Base-by-base conservation (phyloP, 2,329 filamentous ascomycete genomes). In the Pyrenochaeta sp. region DNA sequence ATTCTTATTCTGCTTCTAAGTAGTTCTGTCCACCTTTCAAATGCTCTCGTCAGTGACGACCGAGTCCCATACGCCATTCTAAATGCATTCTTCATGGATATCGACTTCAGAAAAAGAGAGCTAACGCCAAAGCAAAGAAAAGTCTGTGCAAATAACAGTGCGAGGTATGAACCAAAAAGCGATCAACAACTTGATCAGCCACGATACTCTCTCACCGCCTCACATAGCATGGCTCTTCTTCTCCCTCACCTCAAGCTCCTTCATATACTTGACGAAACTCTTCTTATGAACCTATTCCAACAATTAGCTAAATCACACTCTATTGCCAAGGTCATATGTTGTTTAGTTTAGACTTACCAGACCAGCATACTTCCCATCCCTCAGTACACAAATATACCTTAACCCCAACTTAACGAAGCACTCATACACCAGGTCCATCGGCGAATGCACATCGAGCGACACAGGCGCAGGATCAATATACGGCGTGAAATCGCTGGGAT, bases 391-490 rank as follows among this genome's bases (percentile, higher is more conserved):
- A 49, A 99, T 90, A 77, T 97, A 98, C 61, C 95, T 85, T 65
- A 99, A 79, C 1, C 95, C 95, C 8, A 99, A 83, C 79, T 99
- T 99, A 50, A 92, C 91, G 76, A 98, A 99, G 71, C 93, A 94
- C 75, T 99, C 95, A 71, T 97, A 97, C 3, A 97, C 95, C 39
- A 99, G 81, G 74, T 98, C 93, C 86, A 98, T 93, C 0, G 95
- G 92, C 0, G 91, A 95, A 66, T 89, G 87, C 30, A 96, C 91
- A 72, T 99, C 95, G 25, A 99, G 82, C 12, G 93, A 86, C 13
- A 99, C 86, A 0, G 95, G 95, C 2, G 94, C 91, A 15, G 92
- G 92, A 73, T 99, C 95, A 76, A 99, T 96, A 69, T 90, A 97
- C 2, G 86, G 88, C 0, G 93, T 96, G 61, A 98, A 96, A 72